Evolutionary conservation across 1,284 basidiomycete species (phyloP), one percentile per base, ranked within the genome.

Genomic region (Cutaneotrichosporon arboriforme): DNA sequence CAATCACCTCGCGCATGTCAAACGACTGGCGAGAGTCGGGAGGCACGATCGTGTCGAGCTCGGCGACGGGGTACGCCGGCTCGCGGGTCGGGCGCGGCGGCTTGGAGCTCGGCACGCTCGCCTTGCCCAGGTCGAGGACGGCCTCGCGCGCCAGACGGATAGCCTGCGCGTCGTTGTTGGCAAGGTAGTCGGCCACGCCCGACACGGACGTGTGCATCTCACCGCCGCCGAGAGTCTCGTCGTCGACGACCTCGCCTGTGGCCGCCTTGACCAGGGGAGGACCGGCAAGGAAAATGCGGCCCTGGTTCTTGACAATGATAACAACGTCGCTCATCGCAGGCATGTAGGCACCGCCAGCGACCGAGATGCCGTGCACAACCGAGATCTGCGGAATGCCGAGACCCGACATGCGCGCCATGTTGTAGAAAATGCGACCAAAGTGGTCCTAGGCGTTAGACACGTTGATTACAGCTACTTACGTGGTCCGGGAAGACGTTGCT

Each of bases 261-360:
- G 92, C 93, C 0, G 92, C 93, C 70, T 92, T 93, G 56, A 97
- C 92, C 4, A 97, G 80, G 4, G 92, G 92, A 14, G 93, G 93
- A 0, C 92, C 93, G 14, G 92, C 92, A n/a, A 97, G 80, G 77
- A 96, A 97, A 64, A 97, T 96, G 40, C 83, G 86, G 0, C 93
- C 92, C 77, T 96, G 91, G 57, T 93, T 87, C 55, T 70, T 70
- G 43, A 97, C 93, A 60, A 96, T 97, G 66, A 97, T 85, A 58
- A 91, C 96, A 72, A 93, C 88, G 66, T 97, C 92, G 1, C 90
- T 89, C 90, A 97, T 94, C 2, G 92, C 90, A 26, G 92, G 92
- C 41, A 96, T 90, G 73, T 97, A 96, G 81, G 72, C 72, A 36
- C 72, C 71, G 36, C 79, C 79, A 3, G 92, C 92, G 17, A 97